Evolutionary conservation across 495 filamentous ascomycete species (phyloP), one percentile per base, ranked within the genome.

Genomic region (Beverwykella pulmonaria): DNA sequence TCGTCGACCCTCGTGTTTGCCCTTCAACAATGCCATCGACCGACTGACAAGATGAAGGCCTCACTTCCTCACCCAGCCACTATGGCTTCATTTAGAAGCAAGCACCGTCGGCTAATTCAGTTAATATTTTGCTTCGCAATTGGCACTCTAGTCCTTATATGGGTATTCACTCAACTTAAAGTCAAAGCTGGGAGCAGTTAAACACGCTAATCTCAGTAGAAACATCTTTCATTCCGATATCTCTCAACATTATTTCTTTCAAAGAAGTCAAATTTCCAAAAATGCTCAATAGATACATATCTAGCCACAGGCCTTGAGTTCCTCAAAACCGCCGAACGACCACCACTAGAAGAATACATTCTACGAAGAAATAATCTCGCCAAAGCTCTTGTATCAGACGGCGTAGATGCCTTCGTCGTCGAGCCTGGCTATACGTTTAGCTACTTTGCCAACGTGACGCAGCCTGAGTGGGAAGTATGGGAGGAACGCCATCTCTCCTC

Each of bases 351-450:
- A 1, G 82, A 83, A 53, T 85, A 79, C 60, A 73, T 80, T 23
- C 62, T 78, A 7, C 76, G 82, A 10, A 71, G 83, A 27, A 74
- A 82, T 41, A 76, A 78, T 27, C 73, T 83, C 8, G 83, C 82
- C 1, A 70, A 73, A 54, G 83, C 83, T 8, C 69, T 86, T 8
- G 73, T 77, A 3, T 75, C 73, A 7, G 77, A 79, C 26, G 71
- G 66, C 0, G 75, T 75, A 2, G 81, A 84, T 68, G 82, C 80
- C 1, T 84, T 85, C 57, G 74, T 84, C 4, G 65, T 84, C 7
- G 83, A 85, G 59, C 84, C 84, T 9, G 82, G 83, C 0, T 86
- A 85, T 67, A 83, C 82, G 0, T 84, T 84, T 68, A 77, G 82
- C 73, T 86, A 85, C 58, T 86, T 84, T 66, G 82, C 73, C 17